Evolutionary conservation across 2,329 filamentous ascomycete species (phyloP), one percentile per base, ranked within the genome.

Genomic region (Raffaelea albimanens): DNA sequence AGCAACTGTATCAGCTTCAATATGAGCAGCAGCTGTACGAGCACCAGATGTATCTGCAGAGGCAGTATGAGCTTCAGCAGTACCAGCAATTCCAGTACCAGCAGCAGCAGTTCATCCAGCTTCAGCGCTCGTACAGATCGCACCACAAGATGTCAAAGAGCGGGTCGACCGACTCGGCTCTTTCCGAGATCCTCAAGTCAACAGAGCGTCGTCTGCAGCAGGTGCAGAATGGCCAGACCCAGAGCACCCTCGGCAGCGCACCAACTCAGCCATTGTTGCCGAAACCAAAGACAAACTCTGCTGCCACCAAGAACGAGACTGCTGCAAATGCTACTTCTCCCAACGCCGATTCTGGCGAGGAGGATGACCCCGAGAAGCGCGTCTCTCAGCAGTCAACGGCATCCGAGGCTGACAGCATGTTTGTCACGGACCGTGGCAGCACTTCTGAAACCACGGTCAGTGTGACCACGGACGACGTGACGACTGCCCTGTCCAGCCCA

Each of bases 101-200:
- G 33, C 39, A 21, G 16, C 42, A 49, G 33, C 47, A 49, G 43
- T 44, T 45, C 41, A 40, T 46, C 19, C 50, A 46, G 19, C 46
- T 44, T 29, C 47, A 48, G 39, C 21, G 20, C 18, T 18, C 39
- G 39, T 13, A 4, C n/a, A 31, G 25, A 33, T 21, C 40, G 9
- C 43, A 43, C 31, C 43, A 44, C 13, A 43, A 45, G 3, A 25
- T 50, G 13, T 44, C 49, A 3, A 45, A 45, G 18, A 47, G 43
- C n/a, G 31, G 45, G 9, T 14, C 43, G 1, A 66, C 72, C 0
- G 75, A 78, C 52, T 65, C 68, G 11, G 73, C 73, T 1, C 57
- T 80, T 22, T 64, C 68, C 1, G 63, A 71, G 50, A 79, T 80
- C 23, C 61, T 80, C 29, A 66, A 65, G 40, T 72, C 67, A 31